These are phyloP conservation scores for Vigna unguiculata DNA, from an alignment of 306 rosid genomes.

Conservation along the genomic window DNA sequence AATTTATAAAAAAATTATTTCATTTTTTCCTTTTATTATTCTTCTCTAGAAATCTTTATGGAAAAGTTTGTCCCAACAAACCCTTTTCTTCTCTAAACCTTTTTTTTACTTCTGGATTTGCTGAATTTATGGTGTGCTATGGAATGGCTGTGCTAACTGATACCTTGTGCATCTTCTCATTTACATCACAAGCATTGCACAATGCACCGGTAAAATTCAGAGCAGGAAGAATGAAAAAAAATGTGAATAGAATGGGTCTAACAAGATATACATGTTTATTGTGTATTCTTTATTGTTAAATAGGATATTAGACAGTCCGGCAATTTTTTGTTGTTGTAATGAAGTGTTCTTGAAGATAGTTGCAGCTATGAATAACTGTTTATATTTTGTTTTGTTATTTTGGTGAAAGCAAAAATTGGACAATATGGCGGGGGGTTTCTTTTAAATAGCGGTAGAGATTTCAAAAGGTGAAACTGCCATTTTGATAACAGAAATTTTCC, in stretches of 20 bases:
- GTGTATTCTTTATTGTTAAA: constrained; percentile 18
- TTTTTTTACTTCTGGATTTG: constrained; percentile 6
- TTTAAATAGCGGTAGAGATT: neutral
- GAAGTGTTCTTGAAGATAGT: constrained; percentile 7
- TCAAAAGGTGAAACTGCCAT: constrained; percentile 4
- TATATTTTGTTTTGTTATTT: neutral
- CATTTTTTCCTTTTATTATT: too few relatives aligned
- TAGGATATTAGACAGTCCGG: neutral
- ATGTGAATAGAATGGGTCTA: neutral
- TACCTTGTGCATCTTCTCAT: neutral
- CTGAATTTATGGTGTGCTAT: constrained; percentile 11
- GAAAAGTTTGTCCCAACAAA: too few relatives aligned
- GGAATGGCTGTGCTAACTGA: constrained; percentile 27
- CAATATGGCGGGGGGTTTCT: neutral
- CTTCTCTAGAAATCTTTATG: too few relatives aligned
- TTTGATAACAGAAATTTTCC: constrained; percentile 17
- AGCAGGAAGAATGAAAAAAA: constrained; percentile 1
- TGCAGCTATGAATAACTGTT: neutral
- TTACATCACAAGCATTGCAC: neutral
- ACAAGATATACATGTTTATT: constrained; percentile 2
- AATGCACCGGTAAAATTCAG: constrained; percentile 12
- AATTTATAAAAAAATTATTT: too few relatives aligned
- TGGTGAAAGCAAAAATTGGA: constrained; percentile 5
- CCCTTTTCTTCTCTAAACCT: constrained; percentile 12
- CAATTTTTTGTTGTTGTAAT: neutral